Conservation (phyloP, 208 protist genomes). For the Leishmania aethiopica region DNA sequence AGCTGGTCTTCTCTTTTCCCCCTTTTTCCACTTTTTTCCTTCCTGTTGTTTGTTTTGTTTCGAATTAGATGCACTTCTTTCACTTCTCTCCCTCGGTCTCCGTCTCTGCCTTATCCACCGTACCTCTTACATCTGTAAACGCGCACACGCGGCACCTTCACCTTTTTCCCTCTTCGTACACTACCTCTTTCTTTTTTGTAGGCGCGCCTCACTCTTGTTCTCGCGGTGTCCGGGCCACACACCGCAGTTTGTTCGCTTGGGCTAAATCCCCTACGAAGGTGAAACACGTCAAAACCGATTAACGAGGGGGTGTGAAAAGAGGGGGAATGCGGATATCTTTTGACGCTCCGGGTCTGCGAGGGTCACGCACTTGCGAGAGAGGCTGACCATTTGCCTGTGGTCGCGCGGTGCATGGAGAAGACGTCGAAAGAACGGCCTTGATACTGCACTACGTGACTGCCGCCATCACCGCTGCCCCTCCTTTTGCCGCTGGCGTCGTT, state of each 20-base stretch:
- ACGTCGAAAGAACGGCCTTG: not conserved
- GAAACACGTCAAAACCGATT: not conserved
- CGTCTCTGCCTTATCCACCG: not conserved
- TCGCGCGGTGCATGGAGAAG: not conserved
- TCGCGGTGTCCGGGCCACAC: not conserved
- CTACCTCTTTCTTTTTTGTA: not conserved
- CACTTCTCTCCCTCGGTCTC: not conserved
- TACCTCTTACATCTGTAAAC: not conserved
- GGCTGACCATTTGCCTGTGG: not conserved
- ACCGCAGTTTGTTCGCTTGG: not conserved
- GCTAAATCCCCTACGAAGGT: not conserved
- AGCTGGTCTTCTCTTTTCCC: not conserved
- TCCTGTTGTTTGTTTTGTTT: not conserved
- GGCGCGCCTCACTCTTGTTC: not conserved
- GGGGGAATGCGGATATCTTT: not conserved
- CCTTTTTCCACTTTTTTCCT: not conserved
- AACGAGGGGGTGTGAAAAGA: not conserved
- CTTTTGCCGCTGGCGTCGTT: not conserved
- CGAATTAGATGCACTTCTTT: constrained; percentile 1
- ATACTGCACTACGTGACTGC: not conserved
- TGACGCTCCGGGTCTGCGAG: not conserved
- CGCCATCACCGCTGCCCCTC: not conserved
- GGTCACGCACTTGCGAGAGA: not conserved
- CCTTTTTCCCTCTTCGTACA: not conserved
- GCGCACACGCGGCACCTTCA: not conserved